phyloP scores from a whole-genome alignment of 495 filamentous ascomycete genomes.

The Aspergillus carlsbadensis region DNA sequence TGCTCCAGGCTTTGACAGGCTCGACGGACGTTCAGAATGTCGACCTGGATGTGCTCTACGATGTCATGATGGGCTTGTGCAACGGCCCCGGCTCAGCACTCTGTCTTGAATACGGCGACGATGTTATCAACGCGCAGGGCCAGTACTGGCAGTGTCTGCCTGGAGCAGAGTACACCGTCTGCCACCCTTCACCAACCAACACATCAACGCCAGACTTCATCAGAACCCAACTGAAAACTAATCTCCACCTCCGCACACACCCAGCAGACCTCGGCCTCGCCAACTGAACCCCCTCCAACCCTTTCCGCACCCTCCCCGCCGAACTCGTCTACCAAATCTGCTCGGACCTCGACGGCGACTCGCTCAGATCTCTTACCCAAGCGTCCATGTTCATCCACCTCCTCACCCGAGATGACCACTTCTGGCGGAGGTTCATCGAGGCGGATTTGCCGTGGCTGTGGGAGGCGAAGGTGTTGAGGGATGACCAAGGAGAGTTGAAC shows the following conservation, averaged over 20 bases:
- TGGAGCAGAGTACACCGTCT: constrained; percentile 24
- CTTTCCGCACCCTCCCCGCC: constrained; percentile 18
- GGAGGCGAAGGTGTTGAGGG: constrained; percentile 6
- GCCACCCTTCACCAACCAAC: constrained; percentile 21
- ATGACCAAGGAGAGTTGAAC: constrained; percentile 7
- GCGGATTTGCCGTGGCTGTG: constrained; percentile 25
- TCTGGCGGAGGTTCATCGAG: constrained; percentile 20
- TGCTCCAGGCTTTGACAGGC: constrained; percentile 18
- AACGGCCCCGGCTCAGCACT: constrained; percentile 16
- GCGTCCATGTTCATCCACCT: constrained; percentile 19
- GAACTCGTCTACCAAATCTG: constrained; percentile 24
- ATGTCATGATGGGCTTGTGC: constrained; percentile 16
- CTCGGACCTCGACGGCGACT: constrained; percentile 15
- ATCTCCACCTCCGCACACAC: constrained; percentile 1
- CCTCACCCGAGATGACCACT: constrained; percentile 19
- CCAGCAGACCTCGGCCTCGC: constrained; percentile 2
- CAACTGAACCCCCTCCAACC: constrained; percentile 13
- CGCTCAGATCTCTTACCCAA: constrained; percentile 15
- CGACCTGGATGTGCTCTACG: constrained; percentile 18
- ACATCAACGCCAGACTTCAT: constrained; percentile 13
- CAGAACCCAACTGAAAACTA: constrained; percentile 5
- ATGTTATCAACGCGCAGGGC: constrained; percentile 18
- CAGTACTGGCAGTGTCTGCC: constrained; percentile 25
- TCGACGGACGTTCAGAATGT: constrained; percentile 13
- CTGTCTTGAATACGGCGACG: constrained; percentile 18